Conservation (phyloP, 2,329 filamentous ascomycete species). For the Acarospora socialis region DNA sequence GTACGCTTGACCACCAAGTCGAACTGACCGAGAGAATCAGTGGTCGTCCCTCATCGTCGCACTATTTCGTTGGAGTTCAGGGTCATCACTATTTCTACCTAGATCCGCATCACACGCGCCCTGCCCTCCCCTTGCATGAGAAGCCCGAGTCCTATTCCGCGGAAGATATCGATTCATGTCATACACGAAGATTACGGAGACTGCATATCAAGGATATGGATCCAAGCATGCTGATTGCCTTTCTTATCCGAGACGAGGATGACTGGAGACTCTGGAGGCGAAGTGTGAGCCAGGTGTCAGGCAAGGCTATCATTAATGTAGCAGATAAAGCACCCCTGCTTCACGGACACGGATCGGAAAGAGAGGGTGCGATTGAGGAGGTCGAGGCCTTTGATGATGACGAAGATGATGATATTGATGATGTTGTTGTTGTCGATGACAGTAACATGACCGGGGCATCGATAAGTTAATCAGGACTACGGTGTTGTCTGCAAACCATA, state of each 20-base stretch:
- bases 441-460: no score
- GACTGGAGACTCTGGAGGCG: constrained; percentile 78
- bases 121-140: constrained; percentile 52
- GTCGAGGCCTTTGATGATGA: constrained; percentile 79
- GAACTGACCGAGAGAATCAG: constrained; percentile 30
- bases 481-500: no score
- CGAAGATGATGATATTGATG: constrained; percentile 23
- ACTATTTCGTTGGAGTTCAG: constrained; percentile 60
- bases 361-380: constrained; percentile 68
- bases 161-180: constrained; percentile 69
- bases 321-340: constrained; percentile 52
- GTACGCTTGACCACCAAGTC: constrained; percentile 8
- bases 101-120: constrained; percentile 78
- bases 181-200: constrained; percentile 70
- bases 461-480: no score
- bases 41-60: constrained; percentile 79
- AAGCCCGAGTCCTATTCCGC: constrained; percentile 44
- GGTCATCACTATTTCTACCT: constrained; percentile 82
- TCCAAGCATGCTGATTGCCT: constrained; percentile 93
- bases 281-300: constrained; percentile 58
- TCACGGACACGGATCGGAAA: constrained; percentile 40
- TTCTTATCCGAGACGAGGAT: constrained; percentile 65
- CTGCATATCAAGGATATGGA: constrained; percentile 89
- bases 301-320: constrained; percentile 76
- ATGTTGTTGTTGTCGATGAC: no score